Conservation (phyloP, 495 filamentous ascomycete species). For the Lichenothelia convexa region DNA sequence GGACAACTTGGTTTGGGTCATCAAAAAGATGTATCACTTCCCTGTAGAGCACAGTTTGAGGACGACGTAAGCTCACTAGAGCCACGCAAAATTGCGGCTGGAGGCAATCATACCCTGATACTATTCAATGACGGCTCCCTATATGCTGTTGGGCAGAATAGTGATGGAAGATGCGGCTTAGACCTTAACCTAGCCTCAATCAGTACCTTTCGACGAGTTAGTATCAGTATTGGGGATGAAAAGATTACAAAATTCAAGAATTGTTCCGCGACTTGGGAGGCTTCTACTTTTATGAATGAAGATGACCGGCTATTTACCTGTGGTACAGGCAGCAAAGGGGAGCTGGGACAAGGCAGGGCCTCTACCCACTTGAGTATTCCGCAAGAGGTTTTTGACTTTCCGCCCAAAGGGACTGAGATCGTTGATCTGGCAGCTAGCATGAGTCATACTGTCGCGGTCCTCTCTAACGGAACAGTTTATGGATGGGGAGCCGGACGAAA, state of each 20-base stretch:
- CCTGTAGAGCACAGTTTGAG: constrained; percentile 21
- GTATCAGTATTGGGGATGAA: not conserved
- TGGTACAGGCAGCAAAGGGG: constrained; percentile 50
- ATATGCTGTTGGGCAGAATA: constrained; percentile 43
- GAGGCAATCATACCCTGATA: constrained; percentile 78
- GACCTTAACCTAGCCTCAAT: not conserved
- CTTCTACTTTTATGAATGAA: constrained; percentile 37
- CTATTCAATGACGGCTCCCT: constrained; percentile 37
- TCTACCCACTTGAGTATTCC: constrained; percentile 9
- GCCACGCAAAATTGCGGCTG: constrained; percentile 36
- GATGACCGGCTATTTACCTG: constrained; percentile 34
- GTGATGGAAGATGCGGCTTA: not conserved
- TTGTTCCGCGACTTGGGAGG: constrained; percentile 61
- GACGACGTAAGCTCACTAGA: not conserved
- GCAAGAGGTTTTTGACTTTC: constrained; percentile 37
- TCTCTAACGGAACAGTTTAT: constrained; percentile 58
- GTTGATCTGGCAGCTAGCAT: constrained; percentile 49
- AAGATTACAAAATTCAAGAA: constrained; percentile 10
- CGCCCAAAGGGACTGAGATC: constrained; percentile 32
- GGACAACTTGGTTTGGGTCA: constrained; percentile 74
- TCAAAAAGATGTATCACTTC: constrained; percentile 49
- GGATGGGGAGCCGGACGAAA: constrained; percentile 80
- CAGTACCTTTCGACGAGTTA: not conserved
- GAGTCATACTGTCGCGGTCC: constrained; percentile 53
- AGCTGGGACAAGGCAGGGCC: constrained; percentile 41